Percentiles rank a stretch among this genome's conserved stretches.
These are phyloP conservation scores for Laguncularia racemosa DNA, from an alignment of 345 rosid species.

Conservation along the genomic window DNA sequence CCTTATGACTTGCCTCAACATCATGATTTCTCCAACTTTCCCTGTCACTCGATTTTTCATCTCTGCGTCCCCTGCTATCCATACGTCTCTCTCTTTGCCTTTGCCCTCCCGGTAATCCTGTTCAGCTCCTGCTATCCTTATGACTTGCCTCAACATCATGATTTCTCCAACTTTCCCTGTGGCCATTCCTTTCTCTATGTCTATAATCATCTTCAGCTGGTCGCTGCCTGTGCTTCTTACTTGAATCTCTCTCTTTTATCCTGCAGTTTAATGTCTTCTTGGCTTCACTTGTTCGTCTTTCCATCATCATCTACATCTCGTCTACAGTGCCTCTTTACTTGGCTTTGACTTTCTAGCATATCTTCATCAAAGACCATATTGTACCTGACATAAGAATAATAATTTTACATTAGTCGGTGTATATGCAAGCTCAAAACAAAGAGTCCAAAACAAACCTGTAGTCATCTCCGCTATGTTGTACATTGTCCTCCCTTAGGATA, in stretches of 20 bases:
- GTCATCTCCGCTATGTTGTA: conserved; percentile 60
- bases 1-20: no score
- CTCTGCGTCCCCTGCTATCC: no score
- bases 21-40: no score
- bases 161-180: background rate
- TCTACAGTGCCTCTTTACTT: conserved; percentile 28
- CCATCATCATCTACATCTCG: conserved; percentile 23
- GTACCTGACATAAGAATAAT: conserved; percentile 35
- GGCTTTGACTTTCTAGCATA: conserved; percentile 34
- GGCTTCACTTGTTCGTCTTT: conserved; percentile 24
- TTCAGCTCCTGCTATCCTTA: no score
- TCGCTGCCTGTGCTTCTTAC: conserved; percentile 16
- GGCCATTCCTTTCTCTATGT: conserved; percentile 31
- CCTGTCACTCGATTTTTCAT: no score
- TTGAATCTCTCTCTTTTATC: conserved; percentile 25
- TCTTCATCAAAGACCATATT: conserved; percentile 88
- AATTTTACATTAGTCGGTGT: background rate
- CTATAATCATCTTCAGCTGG: conserved; percentile 20
- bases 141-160: no score
- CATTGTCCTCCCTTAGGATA: conserved; percentile 55
- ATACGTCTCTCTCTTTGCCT: no score
- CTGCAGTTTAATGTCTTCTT: conserved; percentile 19
- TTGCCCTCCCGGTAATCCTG: no score
- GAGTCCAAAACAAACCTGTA: conserved; percentile 30
- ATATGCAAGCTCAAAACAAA: no score